These are phyloP conservation scores for Apophysomyces trapeziformis DNA, from an alignment of 371 early-diverging fungal genomes.

Conservation along the genomic window DNA sequence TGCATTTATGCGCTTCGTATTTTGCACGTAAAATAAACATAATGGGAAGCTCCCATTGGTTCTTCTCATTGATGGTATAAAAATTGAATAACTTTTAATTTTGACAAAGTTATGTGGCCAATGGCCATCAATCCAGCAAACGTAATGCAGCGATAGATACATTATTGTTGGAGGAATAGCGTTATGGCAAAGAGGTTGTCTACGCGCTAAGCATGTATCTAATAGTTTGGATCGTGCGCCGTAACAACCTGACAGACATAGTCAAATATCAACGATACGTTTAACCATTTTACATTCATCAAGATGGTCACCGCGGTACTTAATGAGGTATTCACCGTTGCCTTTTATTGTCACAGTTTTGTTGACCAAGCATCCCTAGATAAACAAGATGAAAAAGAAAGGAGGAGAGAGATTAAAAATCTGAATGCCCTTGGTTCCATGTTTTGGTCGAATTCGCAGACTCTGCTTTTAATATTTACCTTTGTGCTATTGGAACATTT, in stretches of 20 bases:
- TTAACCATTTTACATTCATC: slow-evolving; percentile 48
- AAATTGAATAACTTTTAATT: too few relatives aligned
- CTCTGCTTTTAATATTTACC: slow-evolving; percentile 15
- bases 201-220: too few relatives aligned
- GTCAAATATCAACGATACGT: slow-evolving; percentile 35
- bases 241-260: neutral
- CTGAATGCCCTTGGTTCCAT: neutral
- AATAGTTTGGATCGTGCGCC: too few relatives aligned
- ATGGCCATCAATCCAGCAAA: too few relatives aligned
- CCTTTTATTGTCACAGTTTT: slow-evolving; percentile 62
- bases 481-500: slow-evolving; percentile 57
- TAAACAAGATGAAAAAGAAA: neutral
- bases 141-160: too few relatives aligned
- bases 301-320: slow-evolving; percentile 60
- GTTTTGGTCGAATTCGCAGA: neutral
- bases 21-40: too few relatives aligned
- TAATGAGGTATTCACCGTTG: slow-evolving; percentile 55
- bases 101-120: too few relatives aligned
- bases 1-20: too few relatives aligned
- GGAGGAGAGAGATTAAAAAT: neutral
- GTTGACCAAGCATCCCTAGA: slow-evolving; percentile 51
- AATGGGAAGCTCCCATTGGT: too few relatives aligned
- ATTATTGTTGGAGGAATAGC: too few relatives aligned
- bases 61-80: too few relatives aligned
- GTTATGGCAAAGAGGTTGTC: too few relatives aligned